A percentile compares a stretch with the other conserved stretches of the same genome.
Evolutionary conservation across 75 land plant species (phyloP).

Genomic region (Picea glauca): DNA sequence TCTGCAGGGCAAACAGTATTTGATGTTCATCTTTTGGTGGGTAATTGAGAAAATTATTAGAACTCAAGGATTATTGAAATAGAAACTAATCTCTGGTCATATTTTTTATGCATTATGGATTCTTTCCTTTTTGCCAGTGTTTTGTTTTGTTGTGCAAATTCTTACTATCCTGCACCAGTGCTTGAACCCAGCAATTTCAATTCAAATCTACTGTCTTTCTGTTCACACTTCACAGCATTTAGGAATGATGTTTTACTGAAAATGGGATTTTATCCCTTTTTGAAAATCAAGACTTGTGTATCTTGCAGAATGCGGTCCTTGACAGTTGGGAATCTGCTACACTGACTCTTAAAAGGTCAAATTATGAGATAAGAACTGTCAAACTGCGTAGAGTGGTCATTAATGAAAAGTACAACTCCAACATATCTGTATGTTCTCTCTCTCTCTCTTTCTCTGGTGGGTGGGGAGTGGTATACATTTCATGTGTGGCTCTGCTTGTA

Average conservation of each 20-base stretch:
- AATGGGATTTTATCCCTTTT: background rate
- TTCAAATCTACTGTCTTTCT: background rate
- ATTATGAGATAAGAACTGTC: constrained; percentile 19
- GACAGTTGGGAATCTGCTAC: constrained; percentile 23
- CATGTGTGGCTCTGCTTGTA: no score
- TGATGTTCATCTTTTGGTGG: constrained; percentile 30
- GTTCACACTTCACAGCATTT: constrained; percentile 2
- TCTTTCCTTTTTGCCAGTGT: background rate
- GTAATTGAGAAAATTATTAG: constrained; percentile 16
- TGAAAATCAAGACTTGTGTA: background rate
- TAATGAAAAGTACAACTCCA: constrained; percentile 22
- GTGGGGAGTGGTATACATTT: no score
- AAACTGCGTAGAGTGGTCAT: constrained; percentile 11
- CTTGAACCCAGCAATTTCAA: background rate
- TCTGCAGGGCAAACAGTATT: constrained; percentile 27
- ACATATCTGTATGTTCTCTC: background rate
- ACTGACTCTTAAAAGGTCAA: constrained; percentile 18
- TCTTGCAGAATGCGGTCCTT: constrained; percentile 12
- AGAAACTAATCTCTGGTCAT: background rate
- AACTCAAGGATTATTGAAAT: background rate
- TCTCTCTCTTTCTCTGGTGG: no score
- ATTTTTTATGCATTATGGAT: background rate
- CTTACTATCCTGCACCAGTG: background rate
- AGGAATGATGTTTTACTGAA: background rate
- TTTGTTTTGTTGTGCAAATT: background rate